These are phyloP conservation scores for Platanus orientalis DNA, from an alignment of 164 flowering plant genomes.

Conservation along the genomic window DNA sequence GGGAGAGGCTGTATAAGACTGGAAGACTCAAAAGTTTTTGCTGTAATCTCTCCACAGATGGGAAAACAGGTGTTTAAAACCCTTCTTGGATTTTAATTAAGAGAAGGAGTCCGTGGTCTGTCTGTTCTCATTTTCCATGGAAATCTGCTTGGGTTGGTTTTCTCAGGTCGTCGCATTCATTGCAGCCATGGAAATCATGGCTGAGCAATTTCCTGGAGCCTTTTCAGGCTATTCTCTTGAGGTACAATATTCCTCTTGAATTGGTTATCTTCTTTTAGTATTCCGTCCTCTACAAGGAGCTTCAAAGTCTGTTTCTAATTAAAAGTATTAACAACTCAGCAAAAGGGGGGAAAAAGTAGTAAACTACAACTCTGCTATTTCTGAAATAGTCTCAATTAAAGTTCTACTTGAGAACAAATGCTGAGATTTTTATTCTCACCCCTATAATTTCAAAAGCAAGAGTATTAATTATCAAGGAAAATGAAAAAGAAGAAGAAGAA, in stretches of 20 bases:
- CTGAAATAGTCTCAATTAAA: too few relatives aligned
- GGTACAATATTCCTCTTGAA: conserved; percentile 29
- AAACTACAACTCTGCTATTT: too few relatives aligned
- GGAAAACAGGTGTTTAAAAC: conserved; percentile 72
- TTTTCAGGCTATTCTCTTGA: conserved; percentile 78
- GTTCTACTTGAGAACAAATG: too few relatives aligned
- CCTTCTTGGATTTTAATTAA: background rate
- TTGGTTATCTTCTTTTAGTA: background rate
- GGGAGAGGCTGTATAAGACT: conserved; percentile 57
- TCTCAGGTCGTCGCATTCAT: conserved; percentile 91
- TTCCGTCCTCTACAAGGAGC: background rate
- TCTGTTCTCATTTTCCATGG: background rate
- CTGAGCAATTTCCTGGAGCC: conserved; percentile 95
- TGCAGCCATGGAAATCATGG: conserved; percentile 93
- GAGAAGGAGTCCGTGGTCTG: background rate
- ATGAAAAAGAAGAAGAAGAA: too few relatives aligned
- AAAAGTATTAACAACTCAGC: too few relatives aligned
- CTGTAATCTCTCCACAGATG: conserved; percentile 95
- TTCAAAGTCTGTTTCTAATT: background rate
- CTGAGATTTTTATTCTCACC: too few relatives aligned
- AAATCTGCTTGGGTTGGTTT: conserved; percentile 6
- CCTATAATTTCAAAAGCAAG: too few relatives aligned
- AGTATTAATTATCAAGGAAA: too few relatives aligned
- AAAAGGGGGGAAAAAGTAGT: too few relatives aligned
- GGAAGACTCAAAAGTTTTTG: conserved; percentile 64